Evolutionary conservation across 768 basidiomycete genomes (phyloP).

Genomic region (Dendrothele bispora): DNA sequence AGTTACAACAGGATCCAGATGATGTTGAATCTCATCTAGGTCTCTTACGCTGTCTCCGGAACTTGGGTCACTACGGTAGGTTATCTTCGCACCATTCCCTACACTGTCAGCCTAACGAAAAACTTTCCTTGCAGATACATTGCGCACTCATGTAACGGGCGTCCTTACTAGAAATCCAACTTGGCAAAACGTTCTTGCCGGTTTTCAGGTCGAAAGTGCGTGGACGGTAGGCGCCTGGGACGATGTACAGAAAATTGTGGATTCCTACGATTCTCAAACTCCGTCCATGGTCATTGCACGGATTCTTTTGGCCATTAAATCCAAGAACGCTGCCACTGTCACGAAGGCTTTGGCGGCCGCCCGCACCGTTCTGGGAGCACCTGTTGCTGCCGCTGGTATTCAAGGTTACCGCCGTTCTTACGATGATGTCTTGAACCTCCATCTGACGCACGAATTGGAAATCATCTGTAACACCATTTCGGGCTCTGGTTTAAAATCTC

Average conservation of each 20-base stretch:
- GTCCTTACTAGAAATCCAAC: constrained; percentile 82
- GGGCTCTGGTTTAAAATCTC: constrained; percentile 31
- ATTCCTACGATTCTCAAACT: constrained; percentile 45
- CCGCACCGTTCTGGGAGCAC: constrained; percentile 70
- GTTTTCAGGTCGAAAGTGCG: constrained; percentile 89
- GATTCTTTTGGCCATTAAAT: constrained; percentile 77
- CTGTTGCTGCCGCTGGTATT: constrained; percentile 78
- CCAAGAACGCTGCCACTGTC: constrained; percentile 46
- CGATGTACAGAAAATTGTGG: constrained; percentile 66
- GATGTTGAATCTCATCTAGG: constrained; percentile 89
- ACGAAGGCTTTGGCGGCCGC: constrained; percentile 57
- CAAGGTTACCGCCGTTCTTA: constrained; percentile 86
- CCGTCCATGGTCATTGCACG: constrained; percentile 75
- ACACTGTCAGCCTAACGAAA: constrained; percentile 2
- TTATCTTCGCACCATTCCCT: constrained; percentile 7
- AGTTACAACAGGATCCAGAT: constrained; percentile 86
- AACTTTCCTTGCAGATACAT: constrained; percentile 62
- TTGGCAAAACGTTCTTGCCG: constrained; percentile 76
- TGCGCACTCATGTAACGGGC: constrained; percentile 92
- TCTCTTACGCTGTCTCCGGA: constrained; percentile 85
- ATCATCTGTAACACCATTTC: constrained; percentile 51
- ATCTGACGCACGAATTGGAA: constrained; percentile 85
- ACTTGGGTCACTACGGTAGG: constrained; percentile 96
- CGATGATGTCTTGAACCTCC: constrained; percentile 82
- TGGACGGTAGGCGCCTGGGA: constrained; percentile 97